A percentile compares a stretch with the other conserved stretches of the same genome.
Conservation (phyloP, 495 filamentous ascomycete species). For the Daldinia decipiens region DNA sequence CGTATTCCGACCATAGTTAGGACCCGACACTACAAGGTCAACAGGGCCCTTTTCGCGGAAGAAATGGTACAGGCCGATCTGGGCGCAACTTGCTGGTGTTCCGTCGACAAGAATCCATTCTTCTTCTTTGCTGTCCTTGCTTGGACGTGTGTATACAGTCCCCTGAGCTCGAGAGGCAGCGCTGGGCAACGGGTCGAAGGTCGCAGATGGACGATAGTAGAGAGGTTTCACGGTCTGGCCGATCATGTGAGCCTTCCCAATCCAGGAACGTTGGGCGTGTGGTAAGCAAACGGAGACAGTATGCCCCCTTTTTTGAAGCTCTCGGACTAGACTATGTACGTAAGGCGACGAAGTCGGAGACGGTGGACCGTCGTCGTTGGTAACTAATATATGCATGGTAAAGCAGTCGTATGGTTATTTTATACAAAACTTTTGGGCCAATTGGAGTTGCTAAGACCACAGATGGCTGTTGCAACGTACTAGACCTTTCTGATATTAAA, state of each 20-base stretch:
- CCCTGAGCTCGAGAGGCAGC: conserved; percentile 45
- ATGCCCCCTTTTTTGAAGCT: conserved; percentile 81
- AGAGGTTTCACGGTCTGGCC: conserved; percentile 84
- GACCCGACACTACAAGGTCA: conserved; percentile 88
- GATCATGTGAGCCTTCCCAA: conserved; percentile 95
- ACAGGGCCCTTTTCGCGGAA: conserved; percentile 80
- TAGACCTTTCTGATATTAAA: background rate
- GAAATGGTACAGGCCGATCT: conserved; percentile 89
- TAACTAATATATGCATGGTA: conserved; percentile 58
- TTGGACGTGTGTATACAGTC: conserved; percentile 54
- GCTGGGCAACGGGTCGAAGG: conserved; percentile 56
- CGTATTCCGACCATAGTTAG: conserved; percentile 95
- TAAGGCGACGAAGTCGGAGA: conserved; percentile 92
- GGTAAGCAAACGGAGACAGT: conserved; percentile 89
- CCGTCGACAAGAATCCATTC: conserved; percentile 95
- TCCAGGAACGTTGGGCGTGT: conserved; percentile 94
- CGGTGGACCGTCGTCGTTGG: conserved; percentile 96
- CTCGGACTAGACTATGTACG: conserved; percentile 82
- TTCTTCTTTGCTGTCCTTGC: conserved; percentile 64
- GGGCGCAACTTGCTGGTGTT: conserved; percentile 86
- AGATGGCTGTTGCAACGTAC: background rate
- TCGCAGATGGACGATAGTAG: conserved; percentile 80
- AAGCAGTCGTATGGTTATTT: background rate
- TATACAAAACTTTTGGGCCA: conserved; percentile 6
- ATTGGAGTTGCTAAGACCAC: conserved; percentile 14